Percentiles rank a stretch among this genome's conserved stretches.
These are phyloP conservation scores for Aquanectria penicillioides DNA, from an alignment of 2,329 filamentous ascomycete species.

Conservation along the genomic window DNA sequence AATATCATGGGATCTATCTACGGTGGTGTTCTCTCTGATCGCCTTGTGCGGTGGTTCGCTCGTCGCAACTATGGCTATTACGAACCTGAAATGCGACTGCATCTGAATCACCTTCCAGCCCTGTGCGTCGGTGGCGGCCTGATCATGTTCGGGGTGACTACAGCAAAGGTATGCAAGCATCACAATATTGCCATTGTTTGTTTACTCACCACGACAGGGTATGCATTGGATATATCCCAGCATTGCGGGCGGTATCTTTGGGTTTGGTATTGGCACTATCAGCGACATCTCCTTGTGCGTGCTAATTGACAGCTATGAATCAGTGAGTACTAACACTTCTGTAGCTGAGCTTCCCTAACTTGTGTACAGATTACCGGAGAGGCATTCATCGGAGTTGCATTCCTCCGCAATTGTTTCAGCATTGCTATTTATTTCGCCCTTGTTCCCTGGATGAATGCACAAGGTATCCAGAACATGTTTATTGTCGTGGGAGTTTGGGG, in stretches of 20 bases:
- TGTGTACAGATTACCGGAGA: slow-evolving; percentile 16
- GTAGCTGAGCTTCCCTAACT: neutral
- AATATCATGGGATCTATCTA: slow-evolving; percentile 49
- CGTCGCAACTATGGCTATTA: slow-evolving; percentile 50
- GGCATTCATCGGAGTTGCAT: slow-evolving; percentile 21
- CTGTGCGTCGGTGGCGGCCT: slow-evolving; percentile 46
- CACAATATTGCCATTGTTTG: neutral
- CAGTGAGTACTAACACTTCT: neutral
- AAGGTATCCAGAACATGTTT: slow-evolving; percentile 25
- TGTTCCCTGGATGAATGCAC: slow-evolving; percentile 24
- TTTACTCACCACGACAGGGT: slow-evolving; percentile 38
- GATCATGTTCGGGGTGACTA: slow-evolving; percentile 49
- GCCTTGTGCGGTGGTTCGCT: slow-evolving; percentile 47
- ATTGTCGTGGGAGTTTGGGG: slow-evolving; percentile 26
- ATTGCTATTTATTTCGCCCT: slow-evolving; percentile 27
- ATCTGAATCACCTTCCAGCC: slow-evolving; percentile 39
- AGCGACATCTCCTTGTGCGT: slow-evolving; percentile 46
- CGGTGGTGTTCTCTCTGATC: slow-evolving; percentile 48
- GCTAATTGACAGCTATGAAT: slow-evolving; percentile 46
- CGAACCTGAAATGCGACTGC: slow-evolving; percentile 55
- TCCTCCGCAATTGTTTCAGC: slow-evolving; percentile 24
- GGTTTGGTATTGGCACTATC: slow-evolving; percentile 48
- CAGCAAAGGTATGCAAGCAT: slow-evolving; percentile 40
- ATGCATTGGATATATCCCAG: slow-evolving; percentile 52
- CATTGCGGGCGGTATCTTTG: slow-evolving; percentile 46